A percentile compares a stretch with the other conserved stretches of the same genome.
Conservation (phyloP, 2,329 filamentous ascomycete genomes). For the Cyphellophora europaea region DNA sequence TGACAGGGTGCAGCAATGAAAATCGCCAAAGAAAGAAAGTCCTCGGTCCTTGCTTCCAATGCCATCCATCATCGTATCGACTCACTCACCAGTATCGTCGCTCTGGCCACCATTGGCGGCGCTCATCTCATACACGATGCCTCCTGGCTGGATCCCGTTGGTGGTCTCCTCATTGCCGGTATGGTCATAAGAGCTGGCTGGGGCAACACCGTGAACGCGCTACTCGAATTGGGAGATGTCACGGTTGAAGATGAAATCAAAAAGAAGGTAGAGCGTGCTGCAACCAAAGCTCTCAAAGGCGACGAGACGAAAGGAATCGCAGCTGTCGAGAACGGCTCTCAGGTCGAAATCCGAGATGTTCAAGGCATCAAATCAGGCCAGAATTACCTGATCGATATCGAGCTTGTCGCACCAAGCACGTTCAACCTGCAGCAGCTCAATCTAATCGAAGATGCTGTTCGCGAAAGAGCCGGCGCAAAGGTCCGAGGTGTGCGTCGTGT, state of each 20-base stretch:
- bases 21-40: conserved; percentile 86
- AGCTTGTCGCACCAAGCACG: conserved; percentile 65
- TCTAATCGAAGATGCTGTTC: conserved; percentile 61
- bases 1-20: conserved; percentile 63
- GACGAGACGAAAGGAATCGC: conserved; percentile 15
- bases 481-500: conserved; percentile 79
- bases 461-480: conserved; percentile 62
- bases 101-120: conserved; percentile 77
- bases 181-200: conserved; percentile 88
- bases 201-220: conserved; percentile 70
- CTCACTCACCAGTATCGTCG: conserved; percentile 89
- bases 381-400: conserved; percentile 88
- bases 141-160: conserved; percentile 88
- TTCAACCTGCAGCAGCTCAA: conserved; percentile 68
- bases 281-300: conserved; percentile 48
- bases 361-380: conserved; percentile 92
- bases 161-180: conserved; percentile 81
- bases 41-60: conserved; percentile 90
- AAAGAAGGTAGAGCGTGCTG: conserved; percentile 58
- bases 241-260: conserved; percentile 80
- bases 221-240: conserved; percentile 85
- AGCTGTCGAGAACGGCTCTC: conserved; percentile 40
- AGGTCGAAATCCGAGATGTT: conserved; percentile 65
- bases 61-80: conserved; percentile 95
- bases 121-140: conserved; percentile 80